A percentile compares a stretch with the other conserved stretches of the same genome.
Evolutionary conservation across 129 eudicot genomes (phyloP).

Genomic region (Chrysanthemum makinoi): DNA sequence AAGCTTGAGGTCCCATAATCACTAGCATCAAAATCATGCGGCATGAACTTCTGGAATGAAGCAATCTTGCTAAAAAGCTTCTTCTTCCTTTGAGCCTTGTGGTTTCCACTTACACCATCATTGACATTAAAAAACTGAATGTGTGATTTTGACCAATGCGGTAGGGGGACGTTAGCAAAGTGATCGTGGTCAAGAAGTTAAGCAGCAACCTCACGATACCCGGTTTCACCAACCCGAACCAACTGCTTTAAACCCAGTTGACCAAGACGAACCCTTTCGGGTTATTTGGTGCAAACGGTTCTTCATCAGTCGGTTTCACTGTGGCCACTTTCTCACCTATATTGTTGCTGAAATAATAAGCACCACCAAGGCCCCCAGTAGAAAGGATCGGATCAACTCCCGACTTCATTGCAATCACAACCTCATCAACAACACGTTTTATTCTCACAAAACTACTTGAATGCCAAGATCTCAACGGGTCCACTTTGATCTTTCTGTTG

Average conservation of each 20-base stretch:
- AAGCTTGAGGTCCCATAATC: slow-evolving; percentile 93
- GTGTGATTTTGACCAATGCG: slow-evolving; percentile 88
- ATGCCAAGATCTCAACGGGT: slow-evolving; percentile 72
- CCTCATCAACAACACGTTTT: slow-evolving; percentile 64
- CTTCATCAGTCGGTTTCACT: slow-evolving; percentile 92
- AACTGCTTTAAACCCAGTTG: slow-evolving; percentile 83
- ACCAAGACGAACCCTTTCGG: slow-evolving; percentile 91
- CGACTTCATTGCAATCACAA: slow-evolving; percentile 60
- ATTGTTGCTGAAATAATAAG: slow-evolving; percentile 64
- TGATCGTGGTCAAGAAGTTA: slow-evolving; percentile 71
- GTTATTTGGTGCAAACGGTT: slow-evolving; percentile 90
- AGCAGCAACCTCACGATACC: slow-evolving; percentile 86
- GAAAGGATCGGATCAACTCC: slow-evolving; percentile 85
- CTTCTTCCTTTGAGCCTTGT: slow-evolving; percentile 37
- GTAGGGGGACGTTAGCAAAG: slow-evolving; percentile 95
- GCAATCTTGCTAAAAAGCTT: slow-evolving; percentile 84
- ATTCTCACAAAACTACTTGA: slow-evolving; percentile 48
- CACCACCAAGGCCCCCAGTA: slow-evolving; percentile 89
- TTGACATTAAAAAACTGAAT: slow-evolving; percentile 76
- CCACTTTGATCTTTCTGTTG: slow-evolving; percentile 78
- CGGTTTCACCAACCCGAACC: slow-evolving; percentile 89
- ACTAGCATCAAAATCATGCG: slow-evolving; percentile 97
- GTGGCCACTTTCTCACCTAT: slow-evolving; percentile 79
- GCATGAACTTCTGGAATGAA: slow-evolving; percentile 77
- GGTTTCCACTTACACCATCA: slow-evolving; percentile 56